phyloP scores from a whole-genome alignment of 106 monocot genomes.

The Allium cepa region DNA sequence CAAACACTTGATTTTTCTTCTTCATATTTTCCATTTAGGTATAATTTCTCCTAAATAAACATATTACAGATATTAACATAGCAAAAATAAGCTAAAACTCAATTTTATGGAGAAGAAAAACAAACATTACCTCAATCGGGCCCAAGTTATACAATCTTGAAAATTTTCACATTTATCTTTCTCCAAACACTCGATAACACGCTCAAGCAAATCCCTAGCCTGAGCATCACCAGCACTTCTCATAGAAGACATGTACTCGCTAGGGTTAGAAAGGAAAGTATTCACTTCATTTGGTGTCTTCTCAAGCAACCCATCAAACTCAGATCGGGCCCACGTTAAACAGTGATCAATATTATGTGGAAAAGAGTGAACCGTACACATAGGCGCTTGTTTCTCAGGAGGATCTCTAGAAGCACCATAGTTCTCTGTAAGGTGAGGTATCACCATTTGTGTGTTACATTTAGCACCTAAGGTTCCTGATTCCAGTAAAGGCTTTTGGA shows the following conservation, averaged over 20 bases:
- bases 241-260: constrained; percentile 54
- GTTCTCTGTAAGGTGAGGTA: constrained; percentile 91
- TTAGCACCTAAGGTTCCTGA: constrained; percentile 84
- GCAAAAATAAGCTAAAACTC: no score
- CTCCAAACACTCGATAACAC: constrained; percentile 70
- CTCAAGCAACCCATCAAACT: constrained; percentile 91
- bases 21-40: no score
- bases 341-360: constrained; percentile 96
- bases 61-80: no score
- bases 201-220: constrained; percentile 76
- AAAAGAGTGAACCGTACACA: constrained; percentile 94
- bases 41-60: no score
- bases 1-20: no score
- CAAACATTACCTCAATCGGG: constrained; percentile 56
- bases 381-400: constrained; percentile 89
- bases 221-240: constrained; percentile 77
- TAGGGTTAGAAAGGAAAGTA: constrained; percentile 57
- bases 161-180: constrained; percentile 71
- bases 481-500: constrained; percentile 88
- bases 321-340: constrained; percentile 89
- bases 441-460: constrained; percentile 95
- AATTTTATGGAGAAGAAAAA: not conserved
- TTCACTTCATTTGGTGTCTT: constrained; percentile 80
- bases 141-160: constrained; percentile 81
- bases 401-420: constrained; percentile 96